Evolutionary conservation across 345 rosid species (phyloP).

Genomic region (Corchorus capsularis): DNA sequence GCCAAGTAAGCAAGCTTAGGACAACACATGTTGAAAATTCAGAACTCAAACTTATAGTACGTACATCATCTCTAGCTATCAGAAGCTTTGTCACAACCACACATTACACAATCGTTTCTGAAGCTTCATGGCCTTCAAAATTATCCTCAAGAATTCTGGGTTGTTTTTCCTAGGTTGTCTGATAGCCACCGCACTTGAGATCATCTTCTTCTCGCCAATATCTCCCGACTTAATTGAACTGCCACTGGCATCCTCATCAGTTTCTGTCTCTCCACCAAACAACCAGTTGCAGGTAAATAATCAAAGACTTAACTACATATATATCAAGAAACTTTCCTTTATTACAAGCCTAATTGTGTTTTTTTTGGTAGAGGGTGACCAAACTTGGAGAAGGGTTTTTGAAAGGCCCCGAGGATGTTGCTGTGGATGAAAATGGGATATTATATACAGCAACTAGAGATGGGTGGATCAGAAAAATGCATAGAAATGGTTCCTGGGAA

Average conservation of each 20-base stretch:
- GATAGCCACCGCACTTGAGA: slow-evolving; percentile 34
- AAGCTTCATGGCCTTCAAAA: not conserved
- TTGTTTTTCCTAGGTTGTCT: slow-evolving; percentile 19
- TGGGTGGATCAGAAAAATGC: slow-evolving; percentile 58
- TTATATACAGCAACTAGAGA: slow-evolving; percentile 47
- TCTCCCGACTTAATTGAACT: slow-evolving; percentile 37
- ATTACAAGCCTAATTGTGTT: not conserved
- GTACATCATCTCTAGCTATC: not conserved
- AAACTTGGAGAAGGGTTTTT: slow-evolving; percentile 54
- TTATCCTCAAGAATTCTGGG: not conserved
- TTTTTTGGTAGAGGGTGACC: slow-evolving; percentile 26
- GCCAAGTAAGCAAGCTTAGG: too few relatives aligned
- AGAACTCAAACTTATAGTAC: not conserved
- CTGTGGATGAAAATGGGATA: slow-evolving; percentile 40
- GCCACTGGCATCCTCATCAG: slow-evolving; percentile 29
- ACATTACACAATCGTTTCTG: not conserved
- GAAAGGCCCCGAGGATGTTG: slow-evolving; percentile 40
- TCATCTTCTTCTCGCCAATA: slow-evolving; percentile 51
- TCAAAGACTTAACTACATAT: too few relatives aligned
- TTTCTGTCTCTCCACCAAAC: slow-evolving; percentile 32
- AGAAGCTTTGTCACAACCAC: not conserved
- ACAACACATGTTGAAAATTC: not conserved
- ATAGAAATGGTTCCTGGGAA: slow-evolving; percentile 43
- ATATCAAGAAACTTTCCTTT: not conserved
- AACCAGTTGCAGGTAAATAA: slow-evolving; percentile 40